Conservation (phyloP, 495 filamentous ascomycete genomes). For the Penicillium desertorum region DNA sequence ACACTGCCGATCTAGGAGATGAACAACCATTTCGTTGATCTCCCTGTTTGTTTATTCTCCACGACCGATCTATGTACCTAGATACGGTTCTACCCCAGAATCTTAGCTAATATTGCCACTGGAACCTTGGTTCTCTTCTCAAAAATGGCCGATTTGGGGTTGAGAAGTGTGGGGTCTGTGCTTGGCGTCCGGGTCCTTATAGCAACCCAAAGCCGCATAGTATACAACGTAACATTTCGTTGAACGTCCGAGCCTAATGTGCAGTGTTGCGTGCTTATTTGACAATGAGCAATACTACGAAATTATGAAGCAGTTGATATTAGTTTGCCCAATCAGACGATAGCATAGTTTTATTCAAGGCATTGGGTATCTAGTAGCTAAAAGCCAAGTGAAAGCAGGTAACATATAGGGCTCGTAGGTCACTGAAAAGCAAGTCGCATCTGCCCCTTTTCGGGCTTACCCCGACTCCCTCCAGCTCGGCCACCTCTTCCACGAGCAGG, state of each 20-base stretch:
- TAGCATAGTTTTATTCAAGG: neutral
- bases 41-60: neutral
- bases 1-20: neutral
- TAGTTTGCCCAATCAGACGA: neutral
- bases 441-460: conserved; percentile 73
- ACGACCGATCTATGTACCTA: too few species aligned
- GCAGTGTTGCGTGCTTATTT: neutral
- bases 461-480: conserved; percentile 30
- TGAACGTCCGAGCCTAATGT: neutral
- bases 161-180: neutral
- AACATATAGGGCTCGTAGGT: neutral
- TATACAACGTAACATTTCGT: neutral
- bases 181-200: neutral
- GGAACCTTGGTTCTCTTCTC: conserved; percentile 7
- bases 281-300: neutral
- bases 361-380: conserved; percentile 11
- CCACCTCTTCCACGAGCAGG: conserved; percentile 34
- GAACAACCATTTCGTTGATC: neutral
- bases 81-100: neutral
- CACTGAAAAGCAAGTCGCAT: conserved; percentile 63
- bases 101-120: neutral
- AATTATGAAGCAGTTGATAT: neutral
- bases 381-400: neutral
- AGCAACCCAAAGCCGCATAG: neutral
- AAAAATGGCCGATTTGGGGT: neutral